A percentile compares a stretch with the other conserved stretches of the same genome.
These are phyloP conservation scores for Camelina sativa DNA, from an alignment of 345 rosid species.

Conservation along the genomic window DNA sequence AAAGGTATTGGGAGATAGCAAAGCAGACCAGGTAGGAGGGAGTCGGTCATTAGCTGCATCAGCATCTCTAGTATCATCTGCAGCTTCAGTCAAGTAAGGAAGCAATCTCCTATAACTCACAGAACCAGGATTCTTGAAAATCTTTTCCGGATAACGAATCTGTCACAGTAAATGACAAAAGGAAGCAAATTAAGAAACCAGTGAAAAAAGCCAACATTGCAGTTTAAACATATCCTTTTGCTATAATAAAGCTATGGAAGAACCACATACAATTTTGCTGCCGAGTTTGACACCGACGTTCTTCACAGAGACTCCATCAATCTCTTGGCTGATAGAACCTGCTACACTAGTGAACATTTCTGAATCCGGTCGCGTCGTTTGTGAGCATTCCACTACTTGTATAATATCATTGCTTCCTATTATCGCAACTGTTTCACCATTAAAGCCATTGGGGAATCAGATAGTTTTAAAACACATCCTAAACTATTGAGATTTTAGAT, in stretches of 20 bases:
- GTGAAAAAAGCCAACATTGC: background rate
- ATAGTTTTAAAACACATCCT: background rate
- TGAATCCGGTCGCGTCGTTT: background rate
- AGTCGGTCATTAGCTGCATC: background rate
- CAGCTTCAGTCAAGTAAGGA: slow-evolving; percentile 6
- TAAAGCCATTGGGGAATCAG: background rate
- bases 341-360: background rate
- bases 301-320: background rate
- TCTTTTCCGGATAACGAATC: background rate
- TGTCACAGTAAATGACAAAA: background rate
- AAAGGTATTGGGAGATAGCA: background rate
- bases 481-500: background rate
- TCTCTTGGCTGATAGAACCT: background rate
- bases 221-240: background rate
- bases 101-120: slow-evolving; percentile 11
- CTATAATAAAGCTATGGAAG: background rate
- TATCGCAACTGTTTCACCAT: background rate
- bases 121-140: slow-evolving; percentile 1
- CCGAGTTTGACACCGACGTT: background rate
- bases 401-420: background rate
- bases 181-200: background rate
- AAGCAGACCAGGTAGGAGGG: background rate
- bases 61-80: background rate
- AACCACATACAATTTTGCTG: background rate
- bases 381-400: background rate